Base-by-base conservation (phyloP, 1,284 basidiomycete species). In the Psilocybe mexicana region DNA sequence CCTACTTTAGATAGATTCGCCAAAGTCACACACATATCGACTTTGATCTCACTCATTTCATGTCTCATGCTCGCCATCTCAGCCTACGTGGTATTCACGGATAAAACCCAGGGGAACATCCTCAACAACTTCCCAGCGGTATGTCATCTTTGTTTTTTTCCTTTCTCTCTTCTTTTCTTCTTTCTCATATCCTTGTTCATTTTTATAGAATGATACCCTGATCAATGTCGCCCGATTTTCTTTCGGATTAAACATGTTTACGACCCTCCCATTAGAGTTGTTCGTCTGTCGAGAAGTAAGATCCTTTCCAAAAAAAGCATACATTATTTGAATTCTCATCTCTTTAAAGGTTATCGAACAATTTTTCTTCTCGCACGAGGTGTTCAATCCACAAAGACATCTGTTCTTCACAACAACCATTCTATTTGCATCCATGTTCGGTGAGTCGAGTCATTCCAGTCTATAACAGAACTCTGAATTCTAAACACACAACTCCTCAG, bases 181-280 rank as follows among this genome's bases (percentile, higher is more conserved):
- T 11, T 46, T 26, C 10, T 5, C 30, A 10, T 11, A 6, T 33
- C n/a, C 38, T 38, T 25, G 10, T 55, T 4, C 4, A 33, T 33
- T 4, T 33, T 4, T 35, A 11, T 64, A 92, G 89, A 79, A 83
- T 65, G 92, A 96, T 70, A 85, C 87, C 26, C 67, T 96, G 57
- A 95, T 96, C 74, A 96, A 98, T 70, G 81, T 98, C 54, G 96
- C 96, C 5, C 84, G 96, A 24, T 93, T 98, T 67, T 94, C 92
- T 68, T 98, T 99, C 68, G 96, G 96, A 3, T 74, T 96, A 60
- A 99, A 99, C 75, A 99, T 99, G 96, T 96, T 97, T 67, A 97
- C 96, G 1, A 99, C 96, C 0, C 83, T 96, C 18, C 94, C 94
- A 0, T 79, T 98, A 49, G 94, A 98, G 69, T 79, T 94, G 23